A percentile compares a stretch with the other conserved stretches of the same genome.
Evolutionary conservation across 176 grass and related monocot species (phyloP).

Genomic region (Carex scoparia): DNA sequence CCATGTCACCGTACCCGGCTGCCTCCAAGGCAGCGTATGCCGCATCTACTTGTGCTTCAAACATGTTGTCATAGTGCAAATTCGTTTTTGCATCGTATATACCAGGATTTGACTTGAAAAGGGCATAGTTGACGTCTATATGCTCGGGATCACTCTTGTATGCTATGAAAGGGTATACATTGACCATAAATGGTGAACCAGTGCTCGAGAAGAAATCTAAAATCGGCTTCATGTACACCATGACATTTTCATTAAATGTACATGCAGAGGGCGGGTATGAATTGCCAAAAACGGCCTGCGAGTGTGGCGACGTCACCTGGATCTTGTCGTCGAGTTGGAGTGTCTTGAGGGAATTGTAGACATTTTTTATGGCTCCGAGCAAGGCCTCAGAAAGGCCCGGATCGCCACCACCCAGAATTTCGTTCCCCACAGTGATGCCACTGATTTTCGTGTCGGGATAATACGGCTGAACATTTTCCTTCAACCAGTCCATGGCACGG

Average conservation of each 20-base stretch:
- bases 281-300: slow-evolving; percentile 70
- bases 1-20: slow-evolving; percentile 78
- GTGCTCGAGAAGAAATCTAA: slow-evolving; percentile 65
- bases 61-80: slow-evolving; percentile 98
- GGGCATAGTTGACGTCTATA: slow-evolving; percentile 94
- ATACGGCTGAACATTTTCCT: slow-evolving; percentile 85
- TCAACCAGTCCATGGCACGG: slow-evolving; percentile 64
- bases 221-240: slow-evolving; percentile 74
- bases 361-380: slow-evolving; percentile 68
- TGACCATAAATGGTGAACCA: slow-evolving; percentile 73
- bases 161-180: slow-evolving; percentile 94
- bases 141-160: slow-evolving; percentile 72
- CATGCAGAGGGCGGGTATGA: slow-evolving; percentile 90
- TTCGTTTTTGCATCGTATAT: slow-evolving; percentile 64
- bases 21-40: slow-evolving; percentile 79
- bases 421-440: slow-evolving; percentile 86
- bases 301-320: slow-evolving; percentile 74
- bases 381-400: slow-evolving; percentile 54
- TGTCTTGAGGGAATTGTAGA: slow-evolving; percentile 64
- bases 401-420: slow-evolving; percentile 76
- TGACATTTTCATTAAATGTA: slow-evolving; percentile 64
- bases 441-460: slow-evolving; percentile 51
- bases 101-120: slow-evolving; percentile 74
- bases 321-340: slow-evolving; percentile 56
- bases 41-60: slow-evolving; percentile 98